Conservation (phyloP, 345 rosid species). For the Schrenkiella parvula region DNA sequence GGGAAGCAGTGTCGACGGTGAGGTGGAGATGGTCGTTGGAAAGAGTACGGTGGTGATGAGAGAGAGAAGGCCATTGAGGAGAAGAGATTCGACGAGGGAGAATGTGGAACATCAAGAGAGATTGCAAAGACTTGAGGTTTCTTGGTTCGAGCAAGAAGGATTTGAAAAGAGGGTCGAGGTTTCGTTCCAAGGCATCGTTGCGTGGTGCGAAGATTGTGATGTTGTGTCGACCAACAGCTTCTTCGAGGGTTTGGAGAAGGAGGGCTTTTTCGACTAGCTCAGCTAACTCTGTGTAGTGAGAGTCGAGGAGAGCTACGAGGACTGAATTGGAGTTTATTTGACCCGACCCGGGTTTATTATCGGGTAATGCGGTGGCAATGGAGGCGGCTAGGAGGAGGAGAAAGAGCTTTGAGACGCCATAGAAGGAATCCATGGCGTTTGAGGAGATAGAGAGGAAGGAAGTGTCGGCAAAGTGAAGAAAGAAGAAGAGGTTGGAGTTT, state of each 20-base stretch:
- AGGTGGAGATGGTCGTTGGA: slow-evolving; percentile 47
- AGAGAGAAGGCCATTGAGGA: slow-evolving; percentile 47
- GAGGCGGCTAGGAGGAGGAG: slow-evolving; percentile 28
- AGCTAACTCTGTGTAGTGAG: slow-evolving; percentile 86
- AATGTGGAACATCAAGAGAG: slow-evolving; percentile 72
- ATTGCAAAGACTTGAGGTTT: slow-evolving; percentile 74
- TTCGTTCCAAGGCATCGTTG: slow-evolving; percentile 81
- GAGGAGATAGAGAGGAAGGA: slow-evolving; percentile 13
- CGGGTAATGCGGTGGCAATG: slow-evolving; percentile 47
- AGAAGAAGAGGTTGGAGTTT: slow-evolving; percentile 8
- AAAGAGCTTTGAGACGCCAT: slow-evolving; percentile 37
- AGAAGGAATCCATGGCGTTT: slow-evolving; percentile 56
- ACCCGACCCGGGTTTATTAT: slow-evolving; percentile 27
- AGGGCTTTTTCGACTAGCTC: slow-evolving; percentile 90
- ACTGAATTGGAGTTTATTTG: slow-evolving; percentile 89
- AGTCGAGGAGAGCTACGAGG: slow-evolving; percentile 93
- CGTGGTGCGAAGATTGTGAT: slow-evolving; percentile 91
- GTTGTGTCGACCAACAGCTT: slow-evolving; percentile 76
- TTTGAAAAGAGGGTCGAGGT: slow-evolving; percentile 83
- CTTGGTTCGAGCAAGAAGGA: slow-evolving; percentile 90
- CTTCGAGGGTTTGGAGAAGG: slow-evolving; percentile 82
- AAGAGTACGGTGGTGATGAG: slow-evolving; percentile 41
- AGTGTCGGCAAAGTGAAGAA: slow-evolving; percentile 34
- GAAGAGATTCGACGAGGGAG: slow-evolving; percentile 55
- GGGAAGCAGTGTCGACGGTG: slow-evolving; percentile 32